Evolutionary conservation across 192 early-diverging fungal species (phyloP).

Genomic region (Blastocladiella britannica): DNA sequence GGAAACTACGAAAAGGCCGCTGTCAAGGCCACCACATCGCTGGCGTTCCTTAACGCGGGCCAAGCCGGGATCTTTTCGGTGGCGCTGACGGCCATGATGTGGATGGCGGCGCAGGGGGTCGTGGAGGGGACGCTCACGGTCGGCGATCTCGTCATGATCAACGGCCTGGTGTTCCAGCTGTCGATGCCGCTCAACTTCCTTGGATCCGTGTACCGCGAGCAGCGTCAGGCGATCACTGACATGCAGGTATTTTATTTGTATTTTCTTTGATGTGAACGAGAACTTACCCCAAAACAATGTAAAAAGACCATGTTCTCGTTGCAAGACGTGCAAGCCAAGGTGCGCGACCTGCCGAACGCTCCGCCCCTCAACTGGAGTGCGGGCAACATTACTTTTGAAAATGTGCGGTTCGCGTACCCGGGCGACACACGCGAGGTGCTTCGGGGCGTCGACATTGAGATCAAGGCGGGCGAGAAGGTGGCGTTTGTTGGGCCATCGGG

Average conservation of each 20-base stretch:
- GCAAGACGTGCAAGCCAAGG: conserved; percentile 28
- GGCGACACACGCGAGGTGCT: conserved; percentile 34
- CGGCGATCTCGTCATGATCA: conserved; percentile 96
- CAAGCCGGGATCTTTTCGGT: conserved; percentile 86
- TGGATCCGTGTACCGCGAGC: conserved; percentile 91
- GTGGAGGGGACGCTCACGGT: conserved; percentile 58
- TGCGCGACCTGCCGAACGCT: conserved; percentile 15
- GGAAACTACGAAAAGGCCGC: conserved; percentile 82
- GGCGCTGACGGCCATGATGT: conserved; percentile 91
- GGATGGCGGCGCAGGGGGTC: conserved; percentile 79
- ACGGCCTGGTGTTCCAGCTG: conserved; percentile 93
- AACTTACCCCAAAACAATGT: too few species aligned
- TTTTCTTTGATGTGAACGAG: too few species aligned
- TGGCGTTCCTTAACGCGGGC: conserved; percentile 83
- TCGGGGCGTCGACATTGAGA: conserved; percentile 48
- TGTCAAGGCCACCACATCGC: conserved; percentile 68
- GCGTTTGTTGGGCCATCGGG: conserved; percentile 63
- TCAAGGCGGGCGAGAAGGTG: conserved; percentile 63
- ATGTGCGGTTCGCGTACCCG: conserved; percentile 78
- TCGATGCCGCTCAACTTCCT: conserved; percentile 94
- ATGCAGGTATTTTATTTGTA: too few species aligned
- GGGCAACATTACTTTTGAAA: conserved; percentile 64
- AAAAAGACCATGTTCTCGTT: conserved; percentile 80
- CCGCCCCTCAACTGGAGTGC: conserved; percentile 7
- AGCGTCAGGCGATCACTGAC: conserved; percentile 81